A percentile compares a stretch with the other conserved stretches of the same genome.
Evolutionary conservation across 78 protist genomes (phyloP).

Genomic region (Chrysochromulina parva): DNA sequence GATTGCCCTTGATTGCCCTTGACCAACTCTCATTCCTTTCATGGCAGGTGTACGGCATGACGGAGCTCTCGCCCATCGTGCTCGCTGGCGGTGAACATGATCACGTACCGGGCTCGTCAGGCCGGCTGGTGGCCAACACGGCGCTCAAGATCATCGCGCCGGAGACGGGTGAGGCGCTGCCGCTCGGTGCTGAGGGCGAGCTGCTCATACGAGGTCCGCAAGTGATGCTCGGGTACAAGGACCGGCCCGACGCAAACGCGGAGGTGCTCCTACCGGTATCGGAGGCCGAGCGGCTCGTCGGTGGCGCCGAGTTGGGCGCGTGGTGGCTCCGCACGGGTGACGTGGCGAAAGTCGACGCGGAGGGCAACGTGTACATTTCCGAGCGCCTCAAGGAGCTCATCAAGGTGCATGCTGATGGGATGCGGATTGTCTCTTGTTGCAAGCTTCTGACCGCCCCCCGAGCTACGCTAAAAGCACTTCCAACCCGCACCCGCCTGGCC

Average conservation of each 20-base stretch:
- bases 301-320: constrained; percentile 58
- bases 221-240: constrained; percentile 81
- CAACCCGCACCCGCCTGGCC: constrained; percentile 53
- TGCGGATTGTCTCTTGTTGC: too few species aligned
- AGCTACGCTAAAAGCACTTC: too few species aligned
- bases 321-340: constrained; percentile 60
- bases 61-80: constrained; percentile 78
- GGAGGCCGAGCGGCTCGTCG: too few species aligned
- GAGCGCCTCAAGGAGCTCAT: constrained; percentile 76
- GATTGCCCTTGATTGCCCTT: too few species aligned
- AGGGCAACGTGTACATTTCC: constrained; percentile 41
- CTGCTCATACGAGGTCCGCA: constrained; percentile 70
- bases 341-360: constrained; percentile 68
- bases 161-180: not conserved
- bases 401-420: too few species aligned
- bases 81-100: too few species aligned
- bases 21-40: not conserved
- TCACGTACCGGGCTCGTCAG: constrained; percentile 40
- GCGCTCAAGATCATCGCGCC: constrained; percentile 19
- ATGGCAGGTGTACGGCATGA: constrained; percentile 84
- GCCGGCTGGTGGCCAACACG: constrained; percentile 15
- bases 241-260: constrained; percentile 68
- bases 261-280: too few species aligned
- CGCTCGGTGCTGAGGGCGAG: constrained; percentile 49
- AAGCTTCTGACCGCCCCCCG: too few species aligned